Evolutionary conservation across 169 alveolate genomes (phyloP).

Genomic region (Theileria annulata): DNA sequence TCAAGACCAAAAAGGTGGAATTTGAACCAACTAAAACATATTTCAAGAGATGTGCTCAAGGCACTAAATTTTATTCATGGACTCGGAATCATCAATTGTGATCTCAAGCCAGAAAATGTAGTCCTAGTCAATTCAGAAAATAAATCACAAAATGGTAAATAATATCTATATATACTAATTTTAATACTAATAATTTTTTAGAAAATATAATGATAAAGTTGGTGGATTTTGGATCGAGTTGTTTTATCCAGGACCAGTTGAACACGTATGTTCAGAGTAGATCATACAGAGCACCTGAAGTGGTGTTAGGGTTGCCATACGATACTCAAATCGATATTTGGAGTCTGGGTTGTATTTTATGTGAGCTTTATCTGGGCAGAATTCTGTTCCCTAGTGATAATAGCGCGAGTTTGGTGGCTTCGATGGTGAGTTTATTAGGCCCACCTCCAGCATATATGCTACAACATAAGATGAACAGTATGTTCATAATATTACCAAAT

Average conservation of each 20-base stretch:
- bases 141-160: conserved; percentile 10
- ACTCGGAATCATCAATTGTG: conserved; percentile 62
- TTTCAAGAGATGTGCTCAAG: conserved; percentile 42
- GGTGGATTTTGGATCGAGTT: conserved; percentile 95
- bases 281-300: conserved; percentile 98
- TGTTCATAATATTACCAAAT: conserved; percentile 60
- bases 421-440: conserved; percentile 79
- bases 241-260: conserved; percentile 91
- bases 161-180: background rate
- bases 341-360: conserved; percentile 96
- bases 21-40: conserved; percentile 20
- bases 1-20: conserved; percentile 43
- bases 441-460: conserved; percentile 80
- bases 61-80: conserved; percentile 51
- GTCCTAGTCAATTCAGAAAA: conserved; percentile 25
- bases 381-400: conserved; percentile 85
- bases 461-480: conserved; percentile 66
- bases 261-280: conserved; percentile 94
- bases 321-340: conserved; percentile 97
- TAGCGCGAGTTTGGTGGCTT: conserved; percentile 79
- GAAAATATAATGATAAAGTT: conserved; percentile 78
- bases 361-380: conserved; percentile 90
- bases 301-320: conserved; percentile 94
- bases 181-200: background rate
- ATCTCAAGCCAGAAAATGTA: conserved; percentile 66